Evolutionary conservation across 768 basidiomycete species (phyloP).

Genomic region (Gyrodon lividus): DNA sequence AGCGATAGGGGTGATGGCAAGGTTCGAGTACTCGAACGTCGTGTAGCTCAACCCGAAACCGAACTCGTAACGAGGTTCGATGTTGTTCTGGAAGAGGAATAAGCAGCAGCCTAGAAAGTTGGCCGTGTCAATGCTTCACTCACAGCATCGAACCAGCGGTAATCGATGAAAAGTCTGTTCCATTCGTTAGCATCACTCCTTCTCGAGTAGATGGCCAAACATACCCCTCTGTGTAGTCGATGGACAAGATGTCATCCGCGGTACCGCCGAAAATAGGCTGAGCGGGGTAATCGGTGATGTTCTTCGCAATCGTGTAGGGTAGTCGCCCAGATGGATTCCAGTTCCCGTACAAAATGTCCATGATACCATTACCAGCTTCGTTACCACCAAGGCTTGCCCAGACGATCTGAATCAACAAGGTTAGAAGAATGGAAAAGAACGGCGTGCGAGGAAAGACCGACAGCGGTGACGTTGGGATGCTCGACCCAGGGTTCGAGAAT

Average conservation of each 20-base stretch:
- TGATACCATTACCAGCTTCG: slow-evolving; percentile 75
- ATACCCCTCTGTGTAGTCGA: slow-evolving; percentile 61
- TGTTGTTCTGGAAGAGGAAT: slow-evolving; percentile 47
- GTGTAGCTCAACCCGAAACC: slow-evolving; percentile 91
- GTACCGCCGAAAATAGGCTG: slow-evolving; percentile 31
- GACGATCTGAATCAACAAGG: slow-evolving; percentile 33
- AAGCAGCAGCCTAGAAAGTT: background rate
- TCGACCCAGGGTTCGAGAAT: slow-evolving; percentile 68
- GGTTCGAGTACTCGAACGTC: slow-evolving; percentile 65
- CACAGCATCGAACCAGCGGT: slow-evolving; percentile 68
- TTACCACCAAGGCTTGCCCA: slow-evolving; percentile 63
- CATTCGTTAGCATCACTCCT: background rate
- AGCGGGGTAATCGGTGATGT: slow-evolving; percentile 48
- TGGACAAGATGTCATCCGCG: slow-evolving; percentile 35
- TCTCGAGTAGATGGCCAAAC: background rate
- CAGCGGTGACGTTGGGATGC: slow-evolving; percentile 70
- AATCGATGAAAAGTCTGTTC: slow-evolving; percentile 61
- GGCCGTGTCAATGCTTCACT: slow-evolving; percentile 28
- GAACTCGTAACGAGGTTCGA: slow-evolving; percentile 82
- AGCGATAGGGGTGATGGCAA: slow-evolving; percentile 47
- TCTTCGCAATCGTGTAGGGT: slow-evolving; percentile 74
- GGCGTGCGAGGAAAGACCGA: slow-evolving; percentile 41
- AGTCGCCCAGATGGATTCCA: slow-evolving; percentile 75
- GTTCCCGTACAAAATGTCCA: slow-evolving; percentile 74
- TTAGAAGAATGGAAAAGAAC: slow-evolving; percentile 1